Base-by-base conservation (phyloP, 1,139 yeast genomes). In the Pichia sp. region DNA sequence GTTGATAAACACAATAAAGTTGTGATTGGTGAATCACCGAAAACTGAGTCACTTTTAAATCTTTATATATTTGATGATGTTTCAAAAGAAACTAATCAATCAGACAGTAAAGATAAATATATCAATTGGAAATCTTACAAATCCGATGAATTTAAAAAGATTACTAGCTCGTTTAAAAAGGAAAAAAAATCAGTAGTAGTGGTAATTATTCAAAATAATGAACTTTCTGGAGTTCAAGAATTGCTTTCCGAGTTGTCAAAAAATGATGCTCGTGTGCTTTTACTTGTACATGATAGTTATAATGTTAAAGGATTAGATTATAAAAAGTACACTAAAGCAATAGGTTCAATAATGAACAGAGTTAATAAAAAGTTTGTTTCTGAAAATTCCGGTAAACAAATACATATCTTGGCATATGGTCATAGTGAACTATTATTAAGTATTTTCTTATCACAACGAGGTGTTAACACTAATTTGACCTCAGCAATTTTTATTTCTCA, bases 401-500 rank as follows among this genome's bases (percentile, higher is more conserved):
- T 19, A 10, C 37, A 34, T 27, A 11, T 34, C 6, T n/a, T 34
- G 11, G 31, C 31, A 25, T 34, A 34, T 20, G 21, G 27, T 26
- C 15, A 18, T 13, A 34, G 30, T 14, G 37, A 26, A 18, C 15
- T 34, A 4, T 22, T 27, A 20, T 14, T 26, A 10, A 20, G 22
- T 25, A 20, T 20, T n/a, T 34, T 20, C 7, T 62, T 88, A 31
- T 95, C 94, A 25, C 78, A 76, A 53, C 82, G 80, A 53, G 78
- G 75, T 22, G 71, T 65, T 2, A 63, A 66, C 19, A 58, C 72
- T 13, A 66, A 70, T 31, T 62, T 87, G 38, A 69, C 73, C 35
- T 86, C 86, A 10, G 86, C 91, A 4, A 69, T 76, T 21, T 61
- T 78, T 8, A 69, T 87, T 34, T 80, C 86, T 13, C 72, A 79